These are phyloP conservation scores for Neurospora hispaniola DNA, from an alignment of 495 filamentous ascomycete genomes.

Conservation along the genomic window DNA sequence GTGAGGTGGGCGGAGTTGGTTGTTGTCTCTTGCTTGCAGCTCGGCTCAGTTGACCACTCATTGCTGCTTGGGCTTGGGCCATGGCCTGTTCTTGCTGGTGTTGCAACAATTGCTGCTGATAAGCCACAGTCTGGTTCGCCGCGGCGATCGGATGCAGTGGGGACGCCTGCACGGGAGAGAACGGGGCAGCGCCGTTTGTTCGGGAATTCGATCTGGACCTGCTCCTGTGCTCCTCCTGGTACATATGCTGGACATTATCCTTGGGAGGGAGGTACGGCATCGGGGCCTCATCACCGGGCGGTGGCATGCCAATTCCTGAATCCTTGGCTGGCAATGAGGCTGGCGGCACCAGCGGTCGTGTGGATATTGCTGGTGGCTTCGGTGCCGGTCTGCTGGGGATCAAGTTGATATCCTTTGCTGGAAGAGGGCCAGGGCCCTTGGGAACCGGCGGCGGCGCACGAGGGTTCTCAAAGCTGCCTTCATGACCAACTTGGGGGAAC, in stretches of 20 bases:
- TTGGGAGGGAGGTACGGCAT: conserved; percentile 35
- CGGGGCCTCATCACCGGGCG: conserved; percentile 40
- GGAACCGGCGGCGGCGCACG: conserved; percentile 88
- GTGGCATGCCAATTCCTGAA: conserved; percentile 43
- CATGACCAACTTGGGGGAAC: conserved; percentile 76
- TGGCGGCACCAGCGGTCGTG: conserved; percentile 35
- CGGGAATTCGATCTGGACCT: conserved; percentile 45
- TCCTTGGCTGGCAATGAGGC: conserved; percentile 40
- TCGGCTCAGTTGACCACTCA: conserved; percentile 48
- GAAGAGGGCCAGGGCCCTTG: conserved; percentile 34
- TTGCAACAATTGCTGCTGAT: conserved; percentile 59
- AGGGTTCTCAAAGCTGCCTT: conserved; percentile 94
- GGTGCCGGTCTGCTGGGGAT: conserved; percentile 58
- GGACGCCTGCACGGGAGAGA: conserved; percentile 23
- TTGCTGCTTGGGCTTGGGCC: conserved; percentile 56
- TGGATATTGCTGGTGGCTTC: conserved; percentile 45
- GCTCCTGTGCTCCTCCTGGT: conserved; percentile 37
- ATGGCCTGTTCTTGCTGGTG: conserved; percentile 72
- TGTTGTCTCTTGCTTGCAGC: conserved; percentile 53
- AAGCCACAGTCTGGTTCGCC: conserved; percentile 32
- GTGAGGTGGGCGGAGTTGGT: conserved; percentile 42
- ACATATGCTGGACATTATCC: conserved; percentile 35
- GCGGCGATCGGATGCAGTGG: conserved; percentile 15
- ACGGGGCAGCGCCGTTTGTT: conserved; percentile 38
- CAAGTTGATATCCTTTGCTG: conserved; percentile 41